Conservation (phyloP, 768 basidiomycete genomes). For the Lactifluus volemus region DNA sequence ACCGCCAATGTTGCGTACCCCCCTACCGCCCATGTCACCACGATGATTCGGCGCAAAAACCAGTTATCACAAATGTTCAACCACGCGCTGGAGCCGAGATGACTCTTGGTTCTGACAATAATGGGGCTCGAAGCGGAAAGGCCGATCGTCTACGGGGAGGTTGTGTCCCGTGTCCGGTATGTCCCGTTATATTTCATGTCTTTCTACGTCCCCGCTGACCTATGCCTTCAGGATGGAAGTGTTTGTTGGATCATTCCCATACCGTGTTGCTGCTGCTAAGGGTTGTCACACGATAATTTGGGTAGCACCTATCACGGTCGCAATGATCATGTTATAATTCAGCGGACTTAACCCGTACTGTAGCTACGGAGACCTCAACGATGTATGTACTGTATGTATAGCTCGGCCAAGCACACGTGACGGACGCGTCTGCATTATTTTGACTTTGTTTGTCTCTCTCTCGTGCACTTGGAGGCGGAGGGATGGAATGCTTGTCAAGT, state of each 20-base stretch:
- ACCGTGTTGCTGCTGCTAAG: conserved; percentile 12
- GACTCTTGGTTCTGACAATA: not conserved
- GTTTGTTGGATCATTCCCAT: conserved; percentile 16
- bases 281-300: no score
- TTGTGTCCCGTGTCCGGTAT: conserved; percentile 16
- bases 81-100: conserved; percentile 1
- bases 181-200: not conserved
- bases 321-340: not conserved
- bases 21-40: conserved; percentile 3
- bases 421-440: not conserved
- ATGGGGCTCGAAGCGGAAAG: not conserved
- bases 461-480: no score
- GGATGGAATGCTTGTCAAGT: no score
- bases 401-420: not conserved
- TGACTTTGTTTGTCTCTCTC: no score
- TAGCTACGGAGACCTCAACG: no score
- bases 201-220: not conserved
- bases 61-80: conserved; percentile 8
- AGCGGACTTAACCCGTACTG: not conserved
- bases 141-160: conserved; percentile 14
- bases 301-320: not conserved
- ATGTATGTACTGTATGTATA: not conserved
- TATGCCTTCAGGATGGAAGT: conserved; percentile 8
- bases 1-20: conserved; percentile 9
- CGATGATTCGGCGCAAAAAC: not conserved